Base-by-base conservation (phyloP, 2,329 filamentous ascomycete genomes). In the Claviceps lovelessii region DNA sequence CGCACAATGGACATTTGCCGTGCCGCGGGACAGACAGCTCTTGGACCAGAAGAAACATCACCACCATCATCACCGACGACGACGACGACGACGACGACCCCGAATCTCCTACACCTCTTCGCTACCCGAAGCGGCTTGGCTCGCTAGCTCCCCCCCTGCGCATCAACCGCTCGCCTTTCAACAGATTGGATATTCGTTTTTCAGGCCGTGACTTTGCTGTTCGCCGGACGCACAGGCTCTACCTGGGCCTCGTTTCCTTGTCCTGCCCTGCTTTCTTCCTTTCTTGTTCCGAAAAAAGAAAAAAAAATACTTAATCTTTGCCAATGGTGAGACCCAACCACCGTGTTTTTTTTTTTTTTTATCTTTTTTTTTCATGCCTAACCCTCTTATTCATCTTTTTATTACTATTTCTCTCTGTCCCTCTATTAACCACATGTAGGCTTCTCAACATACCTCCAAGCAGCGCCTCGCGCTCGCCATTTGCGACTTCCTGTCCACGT, bases 391-490 rank as follows among this genome's bases (percentile, higher is more conserved):
- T 37, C 5, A 10, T 35, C 23, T 23, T 29, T 17, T 39, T 37
- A 9, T 23, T 23, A 2, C 2, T 23, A 23, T 2, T 11, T 37
- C 3, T 28, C 11, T 17, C 6, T 41, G n/a, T 4, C 5, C 39
- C 5, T 41, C 8, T 41, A 41, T 39, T 39, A 41, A 17, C 39
- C 39, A 41, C 13, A n/a, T n/a, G 31, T 46, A 67, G 65, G 62
- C 65, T 51, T 58, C 73, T 57, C 71, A 63, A 55, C 63, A 75
- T 47, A 73, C 75, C 53, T 74, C 78, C 56, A 80, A 81, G 70
- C 81, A 98, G 81, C 89, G 90, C 74, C 86, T 98, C 60, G 93
- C 93, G 70, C 88, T 98, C 68, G 89, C 93, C 64, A 91, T 98
- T 71, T 89, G 95, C 76, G 89, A 97, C 74, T 98, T 95, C 76